Evolutionary conservation across 441 rosid genomes (phyloP).

Genomic region (Gossypium gossypioides): DNA sequence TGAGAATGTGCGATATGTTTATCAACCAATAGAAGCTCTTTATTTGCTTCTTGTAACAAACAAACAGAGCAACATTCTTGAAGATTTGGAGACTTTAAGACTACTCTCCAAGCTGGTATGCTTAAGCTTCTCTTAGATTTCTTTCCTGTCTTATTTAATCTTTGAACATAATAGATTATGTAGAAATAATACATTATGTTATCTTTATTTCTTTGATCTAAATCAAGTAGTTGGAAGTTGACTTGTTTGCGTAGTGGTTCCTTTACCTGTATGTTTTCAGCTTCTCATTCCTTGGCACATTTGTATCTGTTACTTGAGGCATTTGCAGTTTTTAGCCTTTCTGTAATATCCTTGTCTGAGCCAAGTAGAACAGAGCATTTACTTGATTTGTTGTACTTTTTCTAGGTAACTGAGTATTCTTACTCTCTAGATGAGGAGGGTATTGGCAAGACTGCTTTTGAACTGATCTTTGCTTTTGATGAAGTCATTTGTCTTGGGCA

Average conservation of each 20-base stretch:
- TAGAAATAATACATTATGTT: neutral
- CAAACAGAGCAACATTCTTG: slow-evolving; percentile 94
- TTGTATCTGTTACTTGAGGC: neutral
- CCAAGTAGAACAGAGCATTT: neutral
- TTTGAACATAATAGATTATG: neutral
- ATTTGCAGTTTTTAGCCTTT: neutral
- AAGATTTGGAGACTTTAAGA: slow-evolving; percentile 87
- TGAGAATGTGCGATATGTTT: slow-evolving; percentile 93
- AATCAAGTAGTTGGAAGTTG: neutral
- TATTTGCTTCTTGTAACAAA: slow-evolving; percentile 89
- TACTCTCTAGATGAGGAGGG: slow-evolving; percentile 89
- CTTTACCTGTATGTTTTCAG: neutral
- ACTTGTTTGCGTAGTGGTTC: neutral
- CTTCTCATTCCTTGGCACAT: neutral
- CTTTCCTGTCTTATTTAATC: neutral
- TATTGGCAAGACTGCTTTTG: slow-evolving; percentile 69
- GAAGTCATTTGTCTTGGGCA: slow-evolving; percentile 98
- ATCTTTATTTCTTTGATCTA: neutral
- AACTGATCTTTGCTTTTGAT: slow-evolving; percentile 90
- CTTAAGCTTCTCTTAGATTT: slow-evolving; percentile 14
- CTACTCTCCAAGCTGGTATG: slow-evolving; percentile 95
- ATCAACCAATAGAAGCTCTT: slow-evolving; percentile 86
- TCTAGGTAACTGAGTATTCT: slow-evolving; percentile 86
- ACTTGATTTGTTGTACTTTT: slow-evolving; percentile 35
- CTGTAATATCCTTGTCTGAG: neutral